Conservation (phyloP, 192 early-diverging fungal species). For the Coemansia sp. region DNA sequence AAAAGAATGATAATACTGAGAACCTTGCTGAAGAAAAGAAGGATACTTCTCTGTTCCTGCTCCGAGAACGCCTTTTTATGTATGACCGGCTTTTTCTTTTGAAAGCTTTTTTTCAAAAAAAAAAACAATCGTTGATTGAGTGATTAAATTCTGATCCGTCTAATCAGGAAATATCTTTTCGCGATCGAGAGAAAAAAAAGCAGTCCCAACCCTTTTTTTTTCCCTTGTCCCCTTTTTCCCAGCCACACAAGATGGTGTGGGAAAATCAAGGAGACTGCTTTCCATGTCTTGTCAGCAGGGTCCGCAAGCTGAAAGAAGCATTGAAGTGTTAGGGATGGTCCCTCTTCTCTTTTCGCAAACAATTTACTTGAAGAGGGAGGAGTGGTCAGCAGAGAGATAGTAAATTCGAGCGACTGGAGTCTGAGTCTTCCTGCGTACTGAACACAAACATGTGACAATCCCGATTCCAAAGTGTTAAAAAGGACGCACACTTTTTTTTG, state of each 20-base stretch:
- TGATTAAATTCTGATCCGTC: not conserved
- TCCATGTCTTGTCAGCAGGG: too few relatives aligned
- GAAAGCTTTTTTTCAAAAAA: not conserved
- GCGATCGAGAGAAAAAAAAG: not conserved
- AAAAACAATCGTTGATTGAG: not conserved
- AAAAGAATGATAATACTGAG: slow-evolving; percentile 5
- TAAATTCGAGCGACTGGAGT: too few relatives aligned
- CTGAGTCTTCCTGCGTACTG: too few relatives aligned
- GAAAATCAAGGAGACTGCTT: not conserved
- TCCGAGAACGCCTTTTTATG: not conserved
- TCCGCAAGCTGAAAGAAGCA: too few relatives aligned
- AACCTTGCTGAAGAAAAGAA: not conserved
- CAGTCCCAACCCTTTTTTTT: slow-evolving; percentile 1
- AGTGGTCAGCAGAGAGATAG: too few relatives aligned
- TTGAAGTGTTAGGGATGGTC: too few relatives aligned
- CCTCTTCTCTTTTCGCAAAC: too few relatives aligned
- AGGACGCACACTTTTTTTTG: too few relatives aligned
- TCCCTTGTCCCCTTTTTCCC: not conserved
- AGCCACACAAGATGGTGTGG: too few relatives aligned
- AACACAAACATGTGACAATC: too few relatives aligned
- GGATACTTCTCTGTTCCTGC: not conserved
- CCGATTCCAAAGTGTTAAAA: too few relatives aligned
- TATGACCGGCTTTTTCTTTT: not conserved
- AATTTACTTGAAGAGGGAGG: too few relatives aligned
- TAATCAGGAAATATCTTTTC: not conserved